Conservation (phyloP, 2,329 filamentous ascomycete genomes). For the Aureobasidium sp. region DNA sequence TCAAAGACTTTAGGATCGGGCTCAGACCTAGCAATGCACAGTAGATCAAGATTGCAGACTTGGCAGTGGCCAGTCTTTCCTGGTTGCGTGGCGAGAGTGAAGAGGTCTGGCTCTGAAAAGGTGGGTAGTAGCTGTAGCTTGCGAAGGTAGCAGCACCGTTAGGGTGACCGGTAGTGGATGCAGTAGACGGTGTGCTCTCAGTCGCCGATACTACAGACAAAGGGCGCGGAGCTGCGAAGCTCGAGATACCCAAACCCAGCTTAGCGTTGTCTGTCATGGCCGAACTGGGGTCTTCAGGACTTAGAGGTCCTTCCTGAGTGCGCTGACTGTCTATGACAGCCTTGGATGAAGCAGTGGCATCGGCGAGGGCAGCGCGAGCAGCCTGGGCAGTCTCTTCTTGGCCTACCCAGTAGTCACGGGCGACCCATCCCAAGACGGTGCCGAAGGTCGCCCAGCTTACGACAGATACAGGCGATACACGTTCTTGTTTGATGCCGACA, state of each 20-base stretch:
- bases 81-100: constrained; percentile 50
- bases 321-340: constrained; percentile 5
- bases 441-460: constrained; percentile 77
- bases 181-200: constrained; percentile 15
- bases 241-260: constrained; percentile 18
- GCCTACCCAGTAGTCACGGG: constrained; percentile 89
- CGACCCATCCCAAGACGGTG: constrained; percentile 78
- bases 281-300: neutral
- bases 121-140: constrained; percentile 27
- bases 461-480: constrained; percentile 83
- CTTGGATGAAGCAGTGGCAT: constrained; percentile 18
- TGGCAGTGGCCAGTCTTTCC: constrained; percentile 70
- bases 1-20: constrained; percentile 95
- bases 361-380: constrained; percentile 17
- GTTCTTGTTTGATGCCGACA: constrained; percentile 77
- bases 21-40: constrained; percentile 85
- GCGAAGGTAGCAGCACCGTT: constrained; percentile 38
- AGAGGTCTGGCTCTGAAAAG: constrained; percentile 29
- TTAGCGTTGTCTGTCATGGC: constrained; percentile 15
- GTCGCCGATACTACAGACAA: neutral
- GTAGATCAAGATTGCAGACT: constrained; percentile 89
- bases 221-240: neutral
- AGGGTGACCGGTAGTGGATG: constrained; percentile 21
- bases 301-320: neutral
- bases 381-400: constrained; percentile 52